Evolutionary conservation across 495 filamentous ascomycete genomes (phyloP), one percentile per base, ranked within the genome.

Genomic region (Xeromyces bisporus): DNA sequence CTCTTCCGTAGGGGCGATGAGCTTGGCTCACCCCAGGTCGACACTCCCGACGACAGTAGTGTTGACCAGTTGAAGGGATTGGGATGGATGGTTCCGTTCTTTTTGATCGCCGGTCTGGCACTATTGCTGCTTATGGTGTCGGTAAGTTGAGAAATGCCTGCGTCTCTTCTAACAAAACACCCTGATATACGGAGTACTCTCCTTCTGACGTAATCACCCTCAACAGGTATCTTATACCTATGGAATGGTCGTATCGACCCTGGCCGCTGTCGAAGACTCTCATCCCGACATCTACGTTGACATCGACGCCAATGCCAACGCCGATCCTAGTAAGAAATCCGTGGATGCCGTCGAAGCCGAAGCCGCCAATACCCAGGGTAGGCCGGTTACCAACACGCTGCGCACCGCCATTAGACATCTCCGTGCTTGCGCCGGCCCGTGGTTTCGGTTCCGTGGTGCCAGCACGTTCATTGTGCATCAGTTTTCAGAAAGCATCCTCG

Each of bases 181-280:
- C n/a, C n/a, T n/a, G n/a, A n/a, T n/a, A n/a, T n/a, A n/a, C n/a
- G n/a, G n/a, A n/a, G n/a, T n/a, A n/a, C n/a, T n/a, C n/a, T n/a
- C n/a, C n/a, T n/a, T n/a, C n/a, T n/a, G n/a, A n/a, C n/a, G n/a
- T n/a, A n/a, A n/a, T n/a, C n/a, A n/a, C 31, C 6, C 12, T 15
- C 6, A 18, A 28, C 7, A 60, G 56, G 32, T 64, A 12, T 50
- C 60, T 29, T 79, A 80, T 50, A 70, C 69, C 15, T 65, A 75
- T 36, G 63, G 62, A 21, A 38, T 59, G 21, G 61, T 80, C 14
- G 55, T 79, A 11, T 54, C 64, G 3, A 71, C 69, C 7, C 56
- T 80, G 11, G 63, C 73, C 28, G 64, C 66, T 34, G 51, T 80
- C 36, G 75, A 80, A 49, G 63, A 64, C 30, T 58, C 73, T 18